Conservation (phyloP, 345 rosid genomes). For the Clausena lansium region DNA sequence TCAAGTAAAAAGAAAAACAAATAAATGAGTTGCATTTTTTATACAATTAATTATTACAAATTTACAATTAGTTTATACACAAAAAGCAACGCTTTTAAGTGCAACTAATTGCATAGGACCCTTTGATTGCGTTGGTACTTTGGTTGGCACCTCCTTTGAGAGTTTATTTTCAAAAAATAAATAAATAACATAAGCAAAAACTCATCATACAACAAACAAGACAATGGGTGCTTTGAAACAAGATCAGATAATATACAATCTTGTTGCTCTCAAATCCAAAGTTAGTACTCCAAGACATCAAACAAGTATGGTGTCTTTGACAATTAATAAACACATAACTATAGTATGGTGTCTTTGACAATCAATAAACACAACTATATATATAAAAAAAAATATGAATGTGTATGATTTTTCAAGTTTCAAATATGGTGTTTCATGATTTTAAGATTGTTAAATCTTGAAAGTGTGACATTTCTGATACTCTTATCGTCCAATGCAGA, state of each 20-base stretch:
- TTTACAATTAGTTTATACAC: too few species aligned
- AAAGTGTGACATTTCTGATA: slow-evolving; percentile 6
- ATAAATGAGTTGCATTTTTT: too few species aligned
- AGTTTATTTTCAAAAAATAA: too few species aligned
- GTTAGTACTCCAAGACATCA: not conserved
- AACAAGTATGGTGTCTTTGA: not conserved
- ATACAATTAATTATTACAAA: too few species aligned
- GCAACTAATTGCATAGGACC: too few species aligned
- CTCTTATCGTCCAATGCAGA: slow-evolving; percentile 8
- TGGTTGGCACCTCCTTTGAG: too few species aligned
- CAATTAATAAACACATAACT: not conserved
- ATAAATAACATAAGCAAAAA: not conserved
- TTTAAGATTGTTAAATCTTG: slow-evolving; percentile 3
- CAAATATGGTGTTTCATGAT: not conserved
- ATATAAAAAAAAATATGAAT: not conserved
- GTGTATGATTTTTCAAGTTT: not conserved
- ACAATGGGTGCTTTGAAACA: not conserved
- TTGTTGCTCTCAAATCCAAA: slow-evolving; percentile 4
- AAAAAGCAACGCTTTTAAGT: too few species aligned
- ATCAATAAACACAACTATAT: not conserved
- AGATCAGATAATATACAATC: not conserved
- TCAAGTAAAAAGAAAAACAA: too few species aligned
- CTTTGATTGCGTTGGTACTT: too few species aligned
- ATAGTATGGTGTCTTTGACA: too few species aligned
- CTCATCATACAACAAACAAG: not conserved